A percentile compares a stretch with the other conserved stretches of the same genome.
phyloP scores from a whole-genome alignment of 768 basidiomycete species.

The Boletellus ananiceps region DNA sequence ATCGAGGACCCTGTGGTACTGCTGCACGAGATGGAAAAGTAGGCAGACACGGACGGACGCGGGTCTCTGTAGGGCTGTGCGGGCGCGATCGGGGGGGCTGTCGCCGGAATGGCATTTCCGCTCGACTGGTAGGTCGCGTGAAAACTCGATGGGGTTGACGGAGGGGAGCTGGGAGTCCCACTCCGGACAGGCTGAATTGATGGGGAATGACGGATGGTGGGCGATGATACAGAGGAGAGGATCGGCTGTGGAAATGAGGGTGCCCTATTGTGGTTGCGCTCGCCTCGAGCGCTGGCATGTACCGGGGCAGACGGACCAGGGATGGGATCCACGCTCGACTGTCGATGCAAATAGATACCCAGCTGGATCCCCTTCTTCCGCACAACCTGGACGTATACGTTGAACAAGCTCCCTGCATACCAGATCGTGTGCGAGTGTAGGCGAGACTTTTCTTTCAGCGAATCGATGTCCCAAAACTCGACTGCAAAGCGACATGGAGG shows the following conservation, averaged over 20 bases:
- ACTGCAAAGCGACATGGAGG: conserved; percentile 83
- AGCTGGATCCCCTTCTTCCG: conserved; percentile 78
- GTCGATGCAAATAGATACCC: conserved; percentile 86
- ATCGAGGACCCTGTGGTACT: conserved; percentile 77
- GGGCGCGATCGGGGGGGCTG: conserved; percentile 46
- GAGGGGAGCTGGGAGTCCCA: conserved; percentile 36
- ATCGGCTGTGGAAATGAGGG: conserved; percentile 31
- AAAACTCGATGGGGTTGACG: conserved; percentile 18
- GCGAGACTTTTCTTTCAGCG: conserved; percentile 78
- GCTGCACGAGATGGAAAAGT: conserved; percentile 80
- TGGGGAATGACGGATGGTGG: conserved; percentile 39
- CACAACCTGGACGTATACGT: conserved; percentile 85
- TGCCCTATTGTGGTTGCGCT: conserved; percentile 26
- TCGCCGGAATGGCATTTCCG: conserved; percentile 34
- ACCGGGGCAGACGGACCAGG: conserved; percentile 63
- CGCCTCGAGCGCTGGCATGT: conserved; percentile 25
- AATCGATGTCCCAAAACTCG: conserved; percentile 86
- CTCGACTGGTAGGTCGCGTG: conserved; percentile 22
- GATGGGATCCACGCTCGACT: conserved; percentile 74
- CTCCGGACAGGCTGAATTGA: conserved; percentile 46
- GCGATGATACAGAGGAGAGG: conserved; percentile 24
- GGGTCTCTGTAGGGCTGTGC: conserved; percentile 73
- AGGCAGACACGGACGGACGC: conserved; percentile 64
- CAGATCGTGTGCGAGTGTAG: conserved; percentile 83
- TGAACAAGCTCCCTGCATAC: conserved; percentile 86